phyloP scores from a whole-genome alignment of 2,329 filamentous ascomycete species.

The Mollisiaceae sp. region DNA sequence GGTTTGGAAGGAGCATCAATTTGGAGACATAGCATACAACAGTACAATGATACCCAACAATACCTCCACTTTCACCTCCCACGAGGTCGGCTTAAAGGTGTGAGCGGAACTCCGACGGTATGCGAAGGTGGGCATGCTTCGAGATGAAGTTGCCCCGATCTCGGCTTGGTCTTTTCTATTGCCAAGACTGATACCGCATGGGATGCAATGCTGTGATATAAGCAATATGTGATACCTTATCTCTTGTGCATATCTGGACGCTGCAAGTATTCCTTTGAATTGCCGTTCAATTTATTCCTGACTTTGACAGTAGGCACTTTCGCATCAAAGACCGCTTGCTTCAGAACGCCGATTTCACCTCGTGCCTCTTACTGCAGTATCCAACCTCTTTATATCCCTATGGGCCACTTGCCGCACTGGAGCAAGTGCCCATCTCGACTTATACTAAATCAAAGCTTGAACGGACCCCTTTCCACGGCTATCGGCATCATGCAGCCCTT shows the following conservation, averaged over 20 bases:
- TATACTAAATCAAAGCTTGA: neutral
- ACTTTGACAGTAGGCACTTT: neutral
- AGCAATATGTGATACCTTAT: neutral
- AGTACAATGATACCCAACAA: conserved; percentile 35
- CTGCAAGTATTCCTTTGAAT: neutral
- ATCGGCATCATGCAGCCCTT: conserved; percentile 31
- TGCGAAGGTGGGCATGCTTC: neutral
- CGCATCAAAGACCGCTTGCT: neutral
- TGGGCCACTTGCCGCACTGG: no score
- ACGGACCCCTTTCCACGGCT: conserved; percentile 20
- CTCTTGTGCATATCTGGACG: neutral
- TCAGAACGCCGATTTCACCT: neutral
- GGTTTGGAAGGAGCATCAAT: conserved; percentile 97
- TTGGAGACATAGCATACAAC: conserved; percentile 71
- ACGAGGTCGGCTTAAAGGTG: neutral
- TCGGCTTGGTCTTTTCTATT: neutral
- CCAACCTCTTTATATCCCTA: neutral
- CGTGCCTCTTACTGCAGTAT: neutral
- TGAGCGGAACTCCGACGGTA: neutral
- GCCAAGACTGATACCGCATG: neutral
- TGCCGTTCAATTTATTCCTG: neutral
- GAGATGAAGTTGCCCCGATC: neutral
- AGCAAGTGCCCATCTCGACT: no score
- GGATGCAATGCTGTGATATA: neutral
- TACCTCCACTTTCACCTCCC: neutral